Evolutionary conservation across 768 basidiomycete genomes (phyloP).

Genomic region (Podaxis mareebaensis): DNA sequence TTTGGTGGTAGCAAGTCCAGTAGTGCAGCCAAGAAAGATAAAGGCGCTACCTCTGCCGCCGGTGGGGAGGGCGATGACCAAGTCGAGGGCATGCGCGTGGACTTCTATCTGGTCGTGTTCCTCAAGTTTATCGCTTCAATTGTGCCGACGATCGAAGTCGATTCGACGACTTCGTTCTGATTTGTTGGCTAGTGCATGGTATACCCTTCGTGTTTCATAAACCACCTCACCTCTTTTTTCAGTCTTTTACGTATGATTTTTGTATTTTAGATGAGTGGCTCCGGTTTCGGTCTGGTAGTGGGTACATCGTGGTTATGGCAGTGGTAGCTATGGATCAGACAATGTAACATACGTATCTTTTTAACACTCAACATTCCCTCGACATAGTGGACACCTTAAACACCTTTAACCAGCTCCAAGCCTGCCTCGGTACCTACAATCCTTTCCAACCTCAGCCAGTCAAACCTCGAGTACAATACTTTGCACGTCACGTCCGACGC

Average conservation of each 20-base stretch:
- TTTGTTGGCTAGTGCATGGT: not conserved
- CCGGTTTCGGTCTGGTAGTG: not conserved
- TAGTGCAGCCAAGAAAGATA: slow-evolving; percentile 13
- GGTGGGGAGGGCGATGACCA: slow-evolving; percentile 61
- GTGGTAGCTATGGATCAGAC: not conserved
- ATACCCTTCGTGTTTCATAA: slow-evolving; percentile 9
- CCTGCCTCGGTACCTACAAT: slow-evolving; percentile 64
- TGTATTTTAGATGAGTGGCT: not conserved
- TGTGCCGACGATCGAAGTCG: slow-evolving; percentile 98
- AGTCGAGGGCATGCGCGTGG: slow-evolving; percentile 90
- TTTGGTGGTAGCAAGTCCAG: slow-evolving; percentile 27
- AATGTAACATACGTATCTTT: not conserved
- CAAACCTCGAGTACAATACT: slow-evolving; percentile 85
- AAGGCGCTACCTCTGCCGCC: slow-evolving; percentile 13
- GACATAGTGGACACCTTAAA: not conserved
- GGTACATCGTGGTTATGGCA: not conserved
- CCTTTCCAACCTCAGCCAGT: slow-evolving; percentile 84
- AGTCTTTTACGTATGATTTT: not conserved
- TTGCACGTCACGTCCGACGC: slow-evolving; percentile 80
- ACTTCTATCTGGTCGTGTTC: slow-evolving; percentile 98
- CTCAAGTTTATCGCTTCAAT: slow-evolving; percentile 99
- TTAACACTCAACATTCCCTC: too few species aligned
- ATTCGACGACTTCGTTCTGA: slow-evolving; percentile 80
- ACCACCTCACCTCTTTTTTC: not conserved
- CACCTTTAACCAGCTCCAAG: slow-evolving; percentile 40